These are phyloP conservation scores for Pythium brachiatum DNA, from an alignment of 352 stramenopile genomes.

Conservation along the genomic window DNA sequence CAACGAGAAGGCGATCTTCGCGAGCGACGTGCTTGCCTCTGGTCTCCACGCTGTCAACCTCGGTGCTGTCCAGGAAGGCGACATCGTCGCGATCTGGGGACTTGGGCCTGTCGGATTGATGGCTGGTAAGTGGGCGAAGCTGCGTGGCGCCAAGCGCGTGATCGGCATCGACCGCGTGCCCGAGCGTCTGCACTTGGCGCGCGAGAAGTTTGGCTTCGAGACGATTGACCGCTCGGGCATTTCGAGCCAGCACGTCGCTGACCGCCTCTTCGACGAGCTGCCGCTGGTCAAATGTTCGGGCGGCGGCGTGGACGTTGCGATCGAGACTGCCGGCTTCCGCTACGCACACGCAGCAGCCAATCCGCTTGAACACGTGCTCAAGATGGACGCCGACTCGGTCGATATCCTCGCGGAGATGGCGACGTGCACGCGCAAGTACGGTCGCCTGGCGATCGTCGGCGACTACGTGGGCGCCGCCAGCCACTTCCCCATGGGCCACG, in stretches of 20 bases:
- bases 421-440: constrained; percentile 34
- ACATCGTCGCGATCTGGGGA: constrained; percentile 39
- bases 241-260: constrained; percentile 30
- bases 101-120: constrained; percentile 37
- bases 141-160: constrained; percentile 37
- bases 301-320: constrained; percentile 39
- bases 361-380: constrained; percentile 28
- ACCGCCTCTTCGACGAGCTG: constrained; percentile 30
- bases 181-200: constrained; percentile 32
- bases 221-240: constrained; percentile 29
- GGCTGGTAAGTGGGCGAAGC: constrained; percentile 30
- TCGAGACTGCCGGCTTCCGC: constrained; percentile 38
- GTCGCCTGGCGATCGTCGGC: constrained; percentile 30
- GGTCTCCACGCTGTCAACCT: constrained; percentile 35
- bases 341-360: constrained; percentile 22
- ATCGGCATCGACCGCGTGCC: constrained; percentile 39
- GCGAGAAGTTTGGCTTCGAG: constrained; percentile 34
- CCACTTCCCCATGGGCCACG: constrained; percentile 40
- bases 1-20: constrained; percentile 42
- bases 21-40: constrained; percentile 37
- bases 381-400: constrained; percentile 26
- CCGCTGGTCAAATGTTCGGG: constrained; percentile 24
- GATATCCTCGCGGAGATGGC: constrained; percentile 36
- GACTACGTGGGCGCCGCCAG: constrained; percentile 35
- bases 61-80: constrained; percentile 32